Evolutionary conservation across 2,329 filamentous ascomycete genomes (phyloP).

Genomic region (Ophiostoma himal-ulmi): DNA sequence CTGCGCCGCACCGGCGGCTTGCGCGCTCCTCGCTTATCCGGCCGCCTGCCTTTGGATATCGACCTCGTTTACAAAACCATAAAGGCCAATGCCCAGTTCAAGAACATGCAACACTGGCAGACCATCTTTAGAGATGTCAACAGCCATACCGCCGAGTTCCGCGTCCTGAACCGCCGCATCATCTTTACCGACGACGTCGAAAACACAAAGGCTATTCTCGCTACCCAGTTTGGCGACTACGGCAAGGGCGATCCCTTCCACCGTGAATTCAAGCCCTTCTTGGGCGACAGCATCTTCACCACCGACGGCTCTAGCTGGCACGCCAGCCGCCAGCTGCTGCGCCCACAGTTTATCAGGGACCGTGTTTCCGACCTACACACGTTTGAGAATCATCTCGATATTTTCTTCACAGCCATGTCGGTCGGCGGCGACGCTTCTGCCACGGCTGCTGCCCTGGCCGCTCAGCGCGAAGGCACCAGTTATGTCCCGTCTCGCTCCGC

Average conservation of each 20-base stretch:
- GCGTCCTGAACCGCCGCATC: slow-evolving; percentile 51
- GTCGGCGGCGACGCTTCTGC: slow-evolving; percentile 53
- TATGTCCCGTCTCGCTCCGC: slow-evolving; percentile 56
- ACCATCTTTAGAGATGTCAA: slow-evolving; percentile 41
- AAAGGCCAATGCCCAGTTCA: slow-evolving; percentile 45
- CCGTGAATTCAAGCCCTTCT: slow-evolving; percentile 65
- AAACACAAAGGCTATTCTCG: slow-evolving; percentile 87
- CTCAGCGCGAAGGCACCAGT: slow-evolving; percentile 48
- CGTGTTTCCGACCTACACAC: slow-evolving; percentile 74
- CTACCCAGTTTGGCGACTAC: slow-evolving; percentile 77
- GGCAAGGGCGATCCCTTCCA: slow-evolving; percentile 77
- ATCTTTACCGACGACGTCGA: slow-evolving; percentile 77
- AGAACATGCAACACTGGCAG: slow-evolving; percentile 58
- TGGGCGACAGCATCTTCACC: slow-evolving; percentile 71
- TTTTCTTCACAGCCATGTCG: slow-evolving; percentile 63
- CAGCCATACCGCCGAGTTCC: slow-evolving; percentile 56
- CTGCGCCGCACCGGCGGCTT: slow-evolving; percentile 23
- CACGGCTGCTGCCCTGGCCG: slow-evolving; percentile 50
- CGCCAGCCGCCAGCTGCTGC: slow-evolving; percentile 69
- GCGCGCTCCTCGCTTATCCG: background rate
- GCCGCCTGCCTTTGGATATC: slow-evolving; percentile 44
- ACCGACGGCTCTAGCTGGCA: slow-evolving; percentile 80
- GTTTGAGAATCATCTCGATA: slow-evolving; percentile 72
- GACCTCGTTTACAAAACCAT: slow-evolving; percentile 59
- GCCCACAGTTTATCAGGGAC: slow-evolving; percentile 81